Evolutionary conservation across 1,139 yeast genomes (phyloP), one percentile per base, ranked within the genome.

Genomic region (Candida buenavistaensis): DNA sequence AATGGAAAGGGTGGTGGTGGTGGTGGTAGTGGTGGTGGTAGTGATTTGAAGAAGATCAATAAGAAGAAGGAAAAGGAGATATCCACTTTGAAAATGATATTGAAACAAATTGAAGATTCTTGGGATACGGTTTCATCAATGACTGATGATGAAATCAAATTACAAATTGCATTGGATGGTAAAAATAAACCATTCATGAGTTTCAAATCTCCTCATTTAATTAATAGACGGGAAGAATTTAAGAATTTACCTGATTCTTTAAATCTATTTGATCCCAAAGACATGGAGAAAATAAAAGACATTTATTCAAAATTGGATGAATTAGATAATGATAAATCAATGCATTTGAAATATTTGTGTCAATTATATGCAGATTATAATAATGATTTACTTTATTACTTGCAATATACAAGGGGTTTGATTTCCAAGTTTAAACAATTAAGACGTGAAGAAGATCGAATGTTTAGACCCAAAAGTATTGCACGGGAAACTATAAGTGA

Each of bases 401-500:
- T 59, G 17, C 72, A 67, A 41, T 62, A 60, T 37, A 59, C 62
- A 35, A 65, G 63, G 46, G 68, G 72, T 4, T 60, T 68, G 14
- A 48, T 54, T 38, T 54, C 57, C 26, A 68, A 68, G 44, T 65
- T 67, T 46, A 61, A 60, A 39, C 46, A 57, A 33, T 48, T 64
- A 30, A 55, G 72, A 39, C 52, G 72, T 32, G 55, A 55, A 23
- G 72, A 68, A 44, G 16, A 23, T 26, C 62, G 57, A 33, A 54
- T 51, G 33, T 52, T 63, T 36, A 26, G 23, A 10, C 33, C 36
- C 8, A 29, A 26, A 11, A 20, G 19, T 6, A 11, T 28, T 2
- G 20, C 19, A n/a, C n/a, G n/a, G 17, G 40, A 37, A 30, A 19
- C 19, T 23, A 17, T 37, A 4, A 12, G 22, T 24, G 40, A 37